Percentiles rank a stretch among this genome's conserved stretches.
These are phyloP conservation scores for Ceratocystis cubensis DNA, from an alignment of 2,329 filamentous ascomycete genomes.

Conservation along the genomic window DNA sequence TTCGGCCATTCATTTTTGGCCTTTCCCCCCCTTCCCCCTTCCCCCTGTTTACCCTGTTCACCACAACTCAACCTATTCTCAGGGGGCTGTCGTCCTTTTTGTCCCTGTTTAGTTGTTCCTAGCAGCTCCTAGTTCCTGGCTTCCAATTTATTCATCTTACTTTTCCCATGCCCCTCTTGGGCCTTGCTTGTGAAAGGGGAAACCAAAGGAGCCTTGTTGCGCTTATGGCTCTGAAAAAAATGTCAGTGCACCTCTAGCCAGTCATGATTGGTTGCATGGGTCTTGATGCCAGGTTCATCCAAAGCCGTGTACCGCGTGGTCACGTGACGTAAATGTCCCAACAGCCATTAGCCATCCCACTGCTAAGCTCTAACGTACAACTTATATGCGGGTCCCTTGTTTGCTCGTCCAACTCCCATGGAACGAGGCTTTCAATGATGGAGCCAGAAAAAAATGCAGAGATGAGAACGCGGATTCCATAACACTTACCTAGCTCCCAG, in stretches of 20 bases:
- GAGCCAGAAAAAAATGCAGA: slow-evolving; percentile 4
- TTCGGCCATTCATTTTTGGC: neutral
- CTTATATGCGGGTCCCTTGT: slow-evolving; percentile 1
- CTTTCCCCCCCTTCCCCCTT: neutral
- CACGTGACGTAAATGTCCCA: neutral
- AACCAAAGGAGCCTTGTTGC: slow-evolving; percentile 12
- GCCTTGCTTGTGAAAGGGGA: slow-evolving; percentile 17
- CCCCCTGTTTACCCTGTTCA: neutral
- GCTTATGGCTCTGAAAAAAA: slow-evolving; percentile 4
- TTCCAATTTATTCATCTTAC: slow-evolving; percentile 24
- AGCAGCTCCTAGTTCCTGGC: slow-evolving; percentile 33
- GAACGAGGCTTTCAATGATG: slow-evolving; percentile 12
- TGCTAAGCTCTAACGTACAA: neutral
- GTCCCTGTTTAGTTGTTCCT: slow-evolving; percentile 31
- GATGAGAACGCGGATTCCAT: neutral
- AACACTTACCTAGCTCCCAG: neutral
- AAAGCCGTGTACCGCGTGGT: neutral
- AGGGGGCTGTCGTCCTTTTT: slow-evolving; percentile 3
- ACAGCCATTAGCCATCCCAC: neutral
- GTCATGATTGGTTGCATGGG: neutral
- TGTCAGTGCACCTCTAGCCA: slow-evolving; percentile 10
- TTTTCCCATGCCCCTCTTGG: neutral
- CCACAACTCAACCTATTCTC: neutral
- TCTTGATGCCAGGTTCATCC: neutral
- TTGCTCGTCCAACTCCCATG: slow-evolving; percentile 4